Conservation (phyloP, 768 basidiomycete species). For the Serendipita sp. region DNA sequence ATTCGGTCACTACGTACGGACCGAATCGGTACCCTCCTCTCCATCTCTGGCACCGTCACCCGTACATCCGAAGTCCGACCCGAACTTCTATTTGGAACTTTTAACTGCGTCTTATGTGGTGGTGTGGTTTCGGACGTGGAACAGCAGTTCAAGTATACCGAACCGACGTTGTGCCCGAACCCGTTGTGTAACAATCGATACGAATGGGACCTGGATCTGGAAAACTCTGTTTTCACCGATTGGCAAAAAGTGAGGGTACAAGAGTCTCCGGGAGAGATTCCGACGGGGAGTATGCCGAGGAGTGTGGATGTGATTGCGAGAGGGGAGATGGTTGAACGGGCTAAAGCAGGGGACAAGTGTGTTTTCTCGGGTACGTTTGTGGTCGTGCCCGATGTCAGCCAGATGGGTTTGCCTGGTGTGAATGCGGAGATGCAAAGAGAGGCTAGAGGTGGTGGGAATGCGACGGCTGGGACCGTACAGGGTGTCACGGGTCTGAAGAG, state of each 20-base stretch:
- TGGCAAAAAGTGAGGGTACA: conserved; percentile 99
- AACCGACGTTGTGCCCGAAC: conserved; percentile 92
- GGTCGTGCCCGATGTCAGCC: conserved; percentile 95
- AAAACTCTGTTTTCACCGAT: conserved; percentile 91
- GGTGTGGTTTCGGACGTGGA: conserved; percentile 84
- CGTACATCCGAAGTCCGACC: conserved; percentile 95
- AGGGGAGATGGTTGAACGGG: conserved; percentile 91
- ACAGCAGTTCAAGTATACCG: conserved; percentile 99
- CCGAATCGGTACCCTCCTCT: conserved; percentile 84
- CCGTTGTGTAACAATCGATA: conserved; percentile 79
- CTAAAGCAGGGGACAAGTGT: conserved; percentile 97
- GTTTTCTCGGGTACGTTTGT: conserved; percentile 97
- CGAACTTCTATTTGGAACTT: conserved; percentile 83
- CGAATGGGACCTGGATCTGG: conserved; percentile 89
- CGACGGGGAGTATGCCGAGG: conserved; percentile 95
- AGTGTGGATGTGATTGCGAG: conserved; percentile 92
- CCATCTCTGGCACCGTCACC: conserved; percentile 93
- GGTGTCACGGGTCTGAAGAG: conserved; percentile 92
- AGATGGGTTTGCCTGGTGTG: conserved; percentile 86
- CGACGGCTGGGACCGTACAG: conserved; percentile 42
- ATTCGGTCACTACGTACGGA: conserved; percentile 88
- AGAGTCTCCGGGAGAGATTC: conserved; percentile 97
- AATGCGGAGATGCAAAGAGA: conserved; percentile 86
- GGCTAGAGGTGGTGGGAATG: conserved; percentile 42
- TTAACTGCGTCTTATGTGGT: conserved; percentile 78